Evolutionary conservation across 129 eudicot genomes (phyloP).

Genomic region (Pulicaria dysenterica): DNA sequence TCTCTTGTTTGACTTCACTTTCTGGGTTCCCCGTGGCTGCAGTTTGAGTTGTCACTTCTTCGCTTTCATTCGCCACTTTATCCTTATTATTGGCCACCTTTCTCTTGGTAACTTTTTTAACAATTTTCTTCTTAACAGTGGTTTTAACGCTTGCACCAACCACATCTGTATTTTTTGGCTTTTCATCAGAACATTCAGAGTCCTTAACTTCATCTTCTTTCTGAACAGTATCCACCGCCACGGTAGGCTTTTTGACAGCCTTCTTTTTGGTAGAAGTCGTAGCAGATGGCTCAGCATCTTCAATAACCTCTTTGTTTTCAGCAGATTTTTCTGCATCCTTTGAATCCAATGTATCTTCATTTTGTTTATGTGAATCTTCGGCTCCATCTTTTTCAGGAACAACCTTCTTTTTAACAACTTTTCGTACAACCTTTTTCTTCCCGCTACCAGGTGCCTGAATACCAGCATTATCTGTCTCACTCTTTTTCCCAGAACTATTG

Average conservation of each 20-base stretch:
- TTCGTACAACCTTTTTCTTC: conserved; percentile 66
- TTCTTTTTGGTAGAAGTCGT: conserved; percentile 59
- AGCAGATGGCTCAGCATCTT: conserved; percentile 43
- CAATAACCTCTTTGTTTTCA: conserved; percentile 36
- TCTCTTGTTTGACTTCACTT: conserved; percentile 40
- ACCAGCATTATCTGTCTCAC: conserved; percentile 38
- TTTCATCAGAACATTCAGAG: conserved; percentile 44
- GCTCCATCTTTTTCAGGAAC: conserved; percentile 43
- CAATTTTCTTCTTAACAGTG: conserved; percentile 63
- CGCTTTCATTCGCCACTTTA: conserved; percentile 30
- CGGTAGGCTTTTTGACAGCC: conserved; percentile 47
- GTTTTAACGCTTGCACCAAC: conserved; percentile 47
- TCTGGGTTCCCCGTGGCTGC: conserved; percentile 28
- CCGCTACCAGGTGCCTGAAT: conserved; percentile 52
- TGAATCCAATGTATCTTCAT: conserved; percentile 40
- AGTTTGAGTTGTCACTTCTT: conserved; percentile 26
- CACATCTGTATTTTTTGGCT: conserved; percentile 37
- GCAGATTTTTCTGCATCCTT: conserved; percentile 38
- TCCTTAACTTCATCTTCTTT: conserved; percentile 54
- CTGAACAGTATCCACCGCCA: conserved; percentile 24
- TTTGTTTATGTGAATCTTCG: conserved; percentile 39
- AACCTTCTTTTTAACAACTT: conserved; percentile 71
- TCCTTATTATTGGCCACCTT: conserved; percentile 42
- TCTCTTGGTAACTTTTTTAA: conserved; percentile 67
- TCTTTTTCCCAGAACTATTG: conserved; percentile 40